Evolutionary conservation across 2,329 filamentous ascomycete species (phyloP), one percentile per base, ranked within the genome.

Genomic region (Penicillium verrucosum): DNA sequence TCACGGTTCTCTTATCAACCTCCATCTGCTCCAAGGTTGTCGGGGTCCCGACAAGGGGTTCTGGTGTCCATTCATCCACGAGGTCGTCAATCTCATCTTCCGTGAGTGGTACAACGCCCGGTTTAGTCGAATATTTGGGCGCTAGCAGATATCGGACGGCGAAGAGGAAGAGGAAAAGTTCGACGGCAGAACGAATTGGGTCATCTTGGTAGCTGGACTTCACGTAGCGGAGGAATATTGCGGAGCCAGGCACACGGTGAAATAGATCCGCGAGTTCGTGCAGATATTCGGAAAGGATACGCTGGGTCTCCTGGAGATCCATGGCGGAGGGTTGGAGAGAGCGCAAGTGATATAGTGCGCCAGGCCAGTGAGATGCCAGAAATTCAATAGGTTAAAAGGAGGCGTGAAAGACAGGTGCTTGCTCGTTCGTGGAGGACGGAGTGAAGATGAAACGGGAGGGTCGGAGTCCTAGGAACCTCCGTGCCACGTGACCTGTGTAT

Each of bases 21-120:
- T 97, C 92, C 42, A 83, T 78, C 68, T 89, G 86, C 75, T 99
- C 93, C 49, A 93, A 82, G 0, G 85, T 64, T 1, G 88, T 92
- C 60, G 87, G 84, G 25, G 85, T 80, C 5, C 86, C 81, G 27
- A 97, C 93, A 42, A 99, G 82, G 14, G 94, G 92, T 75, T 99
- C 94, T 0, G 94, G 95, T 8, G 86, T 88, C 94, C 94, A 99
- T 65, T 99, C 94, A 54, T 96, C 92, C 42, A 99, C 89, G 57
- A 99, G 78, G 70, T 99, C 94, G 70, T 99, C 94, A 65, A 99
- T 95, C 78, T 99, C 94, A 84, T 96, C 91, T 74, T 97, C 92
- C 10, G 88, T 89, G 60, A 99, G 80, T 67, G 90, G 89, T 61
- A 97, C 91, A 66, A 91, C 92, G 69, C 92, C 94, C 65, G 90